These are phyloP conservation scores for Mucor plumbeus DNA, from an alignment of 371 early-diverging fungal species.

Conservation along the genomic window DNA sequence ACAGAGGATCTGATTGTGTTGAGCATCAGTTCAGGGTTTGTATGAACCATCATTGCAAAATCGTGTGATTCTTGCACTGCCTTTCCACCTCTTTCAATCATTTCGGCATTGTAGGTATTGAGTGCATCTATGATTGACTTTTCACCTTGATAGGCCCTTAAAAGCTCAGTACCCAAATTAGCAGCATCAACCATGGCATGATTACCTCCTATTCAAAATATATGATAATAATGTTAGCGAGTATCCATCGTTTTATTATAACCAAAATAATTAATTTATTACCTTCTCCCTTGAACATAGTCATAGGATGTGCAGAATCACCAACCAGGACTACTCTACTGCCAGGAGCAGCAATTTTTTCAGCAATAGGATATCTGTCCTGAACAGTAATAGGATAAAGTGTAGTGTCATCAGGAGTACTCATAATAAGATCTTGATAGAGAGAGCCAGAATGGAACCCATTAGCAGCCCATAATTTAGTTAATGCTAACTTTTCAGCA, in stretches of 20 bases:
- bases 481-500: too few relatives aligned
- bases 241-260: too few relatives aligned
- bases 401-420: too few relatives aligned
- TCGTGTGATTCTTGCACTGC: constrained; percentile 37
- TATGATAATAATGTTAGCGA: too few relatives aligned
- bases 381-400: too few relatives aligned
- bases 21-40: constrained; percentile 7
- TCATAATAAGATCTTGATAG: too few relatives aligned
- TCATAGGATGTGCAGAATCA: constrained; percentile 28
- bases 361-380: too few relatives aligned
- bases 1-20: neutral
- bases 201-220: too few relatives aligned
- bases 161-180: constrained; percentile 25
- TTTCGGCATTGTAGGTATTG: constrained; percentile 27
- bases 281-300: constrained; percentile 33
- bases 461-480: too few relatives aligned
- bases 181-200: constrained; percentile 42
- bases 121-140: constrained; percentile 27
- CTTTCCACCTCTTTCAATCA: constrained; percentile 29
- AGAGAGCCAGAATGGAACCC: too few relatives aligned
- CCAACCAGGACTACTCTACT: too few relatives aligned
- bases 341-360: too few relatives aligned
- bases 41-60: constrained; percentile 15
- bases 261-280: neutral
- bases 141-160: constrained; percentile 16